Evolutionary conservation across 495 filamentous ascomycete species (phyloP), one percentile per base, ranked within the genome.

Genomic region (Jackrogersella minutella): DNA sequence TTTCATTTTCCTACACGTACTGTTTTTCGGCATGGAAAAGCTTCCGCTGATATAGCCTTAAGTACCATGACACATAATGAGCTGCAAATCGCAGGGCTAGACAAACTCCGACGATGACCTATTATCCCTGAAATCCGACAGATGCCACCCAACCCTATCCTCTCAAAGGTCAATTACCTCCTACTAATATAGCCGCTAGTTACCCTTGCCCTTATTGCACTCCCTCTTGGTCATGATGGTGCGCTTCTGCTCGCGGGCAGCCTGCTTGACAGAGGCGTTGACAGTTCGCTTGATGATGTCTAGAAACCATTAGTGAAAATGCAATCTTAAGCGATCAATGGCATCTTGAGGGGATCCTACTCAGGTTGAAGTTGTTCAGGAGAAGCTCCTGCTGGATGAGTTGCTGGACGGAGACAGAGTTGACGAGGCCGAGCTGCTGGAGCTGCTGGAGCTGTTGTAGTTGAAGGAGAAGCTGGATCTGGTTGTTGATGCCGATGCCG

Each of bases 371-470:
- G 67, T 69, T 58, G 37, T 62, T 60, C 7, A 70, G 55, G 8
- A 77, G 56, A 24, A 73, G 30, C 13, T 78, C 78, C 47, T 62
- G 73, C 47, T 73, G 77, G 44, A 81, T 70, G 16, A 81, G 69
- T 21, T 71, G 70, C 34, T 73, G 69, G 33, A 79, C 69, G 26
- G 74, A 72, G 9, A 68, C 58, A 10, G 74, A 54, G 50, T 71
- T 73, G 53, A 81, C 41, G 31, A 81, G 70, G n/a, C 76, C 78
- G 16, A 78, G 71, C 58, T 73, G 71, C 57, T 77, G 61, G n/a
- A 81, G 74, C 54, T 80, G 74, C 37, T 67, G 58, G 14, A 81
- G 70, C 65, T 80, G 74, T 33, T 77, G 76, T 11, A 81, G 79
- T 56, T 79, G 73, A 26, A 80, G 68, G 62, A 80, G 75, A 5